Evolutionary conservation across 148 eudicot species (phyloP), one percentile per base, ranked within the genome.

Genomic region (Camellia lanceoleosa): DNA sequence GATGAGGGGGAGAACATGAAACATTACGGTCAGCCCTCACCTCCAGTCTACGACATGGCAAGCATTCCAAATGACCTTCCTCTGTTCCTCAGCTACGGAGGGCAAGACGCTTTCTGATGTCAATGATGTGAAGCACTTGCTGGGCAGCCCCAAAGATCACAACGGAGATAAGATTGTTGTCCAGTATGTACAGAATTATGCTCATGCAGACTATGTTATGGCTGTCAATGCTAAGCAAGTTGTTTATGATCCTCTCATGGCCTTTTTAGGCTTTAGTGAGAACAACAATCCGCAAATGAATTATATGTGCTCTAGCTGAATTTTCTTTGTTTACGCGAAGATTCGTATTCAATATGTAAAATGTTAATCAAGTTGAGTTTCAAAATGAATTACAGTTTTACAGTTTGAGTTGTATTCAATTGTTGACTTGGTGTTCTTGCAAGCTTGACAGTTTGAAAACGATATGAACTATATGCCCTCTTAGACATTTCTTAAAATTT

Each of bases 171-270:
- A 88, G 84, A 86, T 91, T 7, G 86, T 84, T 54, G 84, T 88
- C 5, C 84, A 85, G 77, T 89, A 86, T 61, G 60, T 68, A 12
- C 75, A 83, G 49, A 84, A 88, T 7, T 91, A 89, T 59, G 92
- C 92, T 18, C 94, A 91, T 84, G 92, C 89, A 44, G 94, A 89
- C 83, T 91, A 76, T 86, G 91, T 89, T 43, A 84, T 89, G 84
- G 94, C 82, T 14, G 76, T 75, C 9, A 91, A 89, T 87, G 94
- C 89, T 62, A 91, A 82, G 79, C 79, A 89, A 71, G 52, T 76
- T 4, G 94, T 89, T 46, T 91, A 91, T 82, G 86, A 91, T 82
- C 89, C 86, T 79, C 82, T 91, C 76, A 86, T 87, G 77, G 81
- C 80, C n/a, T 87, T 90, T 84, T 90, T 47, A 88, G 42, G 78